A percentile compares a stretch with the other conserved stretches of the same genome.
Conservation (phyloP, 2,329 filamentous ascomycete genomes). For the Xylariaceae sp. region DNA sequence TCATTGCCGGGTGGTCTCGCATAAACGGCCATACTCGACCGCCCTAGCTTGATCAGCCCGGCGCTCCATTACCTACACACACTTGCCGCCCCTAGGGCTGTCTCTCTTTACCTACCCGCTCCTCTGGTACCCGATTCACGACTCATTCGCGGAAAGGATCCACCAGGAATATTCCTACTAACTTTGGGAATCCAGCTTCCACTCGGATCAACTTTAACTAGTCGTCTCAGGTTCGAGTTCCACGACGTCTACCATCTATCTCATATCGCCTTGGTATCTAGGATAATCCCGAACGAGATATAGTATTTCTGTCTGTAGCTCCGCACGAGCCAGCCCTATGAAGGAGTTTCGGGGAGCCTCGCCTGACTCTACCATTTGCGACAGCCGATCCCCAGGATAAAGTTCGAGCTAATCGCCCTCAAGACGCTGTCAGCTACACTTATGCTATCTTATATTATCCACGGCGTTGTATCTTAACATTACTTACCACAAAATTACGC, state of each 20-base stretch:
- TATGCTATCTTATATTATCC: constrained; percentile 13
- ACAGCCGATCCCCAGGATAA: constrained; percentile 8
- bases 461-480: background rate
- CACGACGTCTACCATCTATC: background rate
- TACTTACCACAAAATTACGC: background rate
- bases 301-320: background rate
- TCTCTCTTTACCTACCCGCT: constrained; percentile 1
- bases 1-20: constrained; percentile 13
- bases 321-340: constrained; percentile 4
- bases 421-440: constrained; percentile 1
- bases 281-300: background rate
- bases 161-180: background rate
- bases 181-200: background rate
- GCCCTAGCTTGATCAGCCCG: background rate
- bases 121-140: background rate
- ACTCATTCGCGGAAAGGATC: background rate
- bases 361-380: constrained; percentile 1
- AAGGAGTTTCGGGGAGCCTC: constrained; percentile 4
- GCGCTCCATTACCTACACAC: constrained; percentile 7
- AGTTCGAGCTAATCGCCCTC: constrained; percentile 1
- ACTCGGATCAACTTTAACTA: background rate
- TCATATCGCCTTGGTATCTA: constrained; percentile 4
- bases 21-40: constrained; percentile 2
- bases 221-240: background rate
- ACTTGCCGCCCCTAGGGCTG: background rate